These are phyloP conservation scores for Lasiodiplodia sp. DNA, from an alignment of 2,329 filamentous ascomycete genomes.

Conservation along the genomic window DNA sequence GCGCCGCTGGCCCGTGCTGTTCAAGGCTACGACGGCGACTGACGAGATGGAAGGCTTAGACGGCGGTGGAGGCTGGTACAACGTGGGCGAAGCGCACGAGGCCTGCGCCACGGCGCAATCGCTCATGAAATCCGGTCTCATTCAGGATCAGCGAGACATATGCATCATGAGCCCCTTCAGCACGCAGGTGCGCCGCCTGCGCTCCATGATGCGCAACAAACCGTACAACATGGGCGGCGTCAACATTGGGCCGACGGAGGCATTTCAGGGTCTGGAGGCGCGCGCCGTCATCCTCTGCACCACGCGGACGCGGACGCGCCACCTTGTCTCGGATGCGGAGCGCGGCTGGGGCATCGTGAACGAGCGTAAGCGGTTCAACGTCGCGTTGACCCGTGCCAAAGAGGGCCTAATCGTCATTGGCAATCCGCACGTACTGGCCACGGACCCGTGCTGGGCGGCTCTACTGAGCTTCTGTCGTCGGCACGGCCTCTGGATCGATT, in stretches of 20 bases:
- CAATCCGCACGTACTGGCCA: constrained; percentile 46
- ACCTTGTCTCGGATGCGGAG: constrained; percentile 42
- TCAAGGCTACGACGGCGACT: constrained; percentile 45
- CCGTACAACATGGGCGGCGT: constrained; percentile 43
- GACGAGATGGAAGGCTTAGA: constrained; percentile 50
- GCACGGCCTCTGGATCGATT: constrained; percentile 45
- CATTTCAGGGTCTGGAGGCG: constrained; percentile 55
- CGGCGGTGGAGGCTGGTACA: constrained; percentile 51
- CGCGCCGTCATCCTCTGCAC: constrained; percentile 55
- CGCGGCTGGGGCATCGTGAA: constrained; percentile 47
- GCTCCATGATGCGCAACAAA: constrained; percentile 42
- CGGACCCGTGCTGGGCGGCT: constrained; percentile 47
- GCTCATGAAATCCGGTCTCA: constrained; percentile 37
- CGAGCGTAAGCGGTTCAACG: constrained; percentile 51
- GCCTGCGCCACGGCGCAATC: constrained; percentile 41
- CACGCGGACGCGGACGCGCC: constrained; percentile 45
- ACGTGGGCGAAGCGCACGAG: constrained; percentile 40
- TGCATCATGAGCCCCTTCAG: constrained; percentile 55
- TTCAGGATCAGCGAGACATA: constrained; percentile 45
- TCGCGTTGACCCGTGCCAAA: constrained; percentile 54
- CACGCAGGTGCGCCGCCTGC: constrained; percentile 53
- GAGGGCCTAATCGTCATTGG: constrained; percentile 53
- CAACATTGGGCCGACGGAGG: constrained; percentile 56
- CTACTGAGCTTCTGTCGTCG: constrained; percentile 50
- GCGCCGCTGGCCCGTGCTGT: constrained; percentile 52